Evolutionary conservation across 192 early-diverging fungal genomes (phyloP).

Genomic region (Geosiphon pyriformis): DNA sequence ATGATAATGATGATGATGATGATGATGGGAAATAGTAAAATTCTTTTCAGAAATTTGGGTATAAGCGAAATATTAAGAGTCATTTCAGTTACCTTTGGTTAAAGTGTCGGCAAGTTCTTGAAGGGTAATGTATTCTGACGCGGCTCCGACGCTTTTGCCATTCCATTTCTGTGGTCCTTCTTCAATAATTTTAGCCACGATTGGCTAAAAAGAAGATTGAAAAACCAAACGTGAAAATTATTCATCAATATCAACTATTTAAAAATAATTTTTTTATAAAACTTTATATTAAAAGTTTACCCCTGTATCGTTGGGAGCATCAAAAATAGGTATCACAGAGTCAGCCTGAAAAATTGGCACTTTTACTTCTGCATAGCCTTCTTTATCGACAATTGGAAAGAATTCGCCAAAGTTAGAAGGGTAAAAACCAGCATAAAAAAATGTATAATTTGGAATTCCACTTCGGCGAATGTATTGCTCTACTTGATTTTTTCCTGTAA

Average conservation of each 20-base stretch:
- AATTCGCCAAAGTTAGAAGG: not conserved
- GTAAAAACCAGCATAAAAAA: not conserved
- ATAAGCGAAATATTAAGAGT: no score
- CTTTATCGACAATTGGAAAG: not conserved
- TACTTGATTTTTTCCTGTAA: constrained; percentile 1
- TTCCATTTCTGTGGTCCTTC: constrained; percentile 8
- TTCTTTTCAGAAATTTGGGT: no score
- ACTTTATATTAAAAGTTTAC: no score
- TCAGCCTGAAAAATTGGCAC: not conserved
- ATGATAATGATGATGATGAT: no score
- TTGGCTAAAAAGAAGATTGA: not conserved
- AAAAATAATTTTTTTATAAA: no score
- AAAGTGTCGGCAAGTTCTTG: not conserved
- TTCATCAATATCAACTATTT: no score
- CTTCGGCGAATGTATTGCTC: constrained; percentile 1
- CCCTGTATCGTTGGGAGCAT: no score
- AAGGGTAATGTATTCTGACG: not conserved
- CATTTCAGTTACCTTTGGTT: no score
- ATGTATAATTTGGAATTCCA: constrained; percentile 3
- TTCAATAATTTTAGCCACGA: constrained; percentile 8
- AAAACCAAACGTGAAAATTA: no score
- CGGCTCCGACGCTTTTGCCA: not conserved
- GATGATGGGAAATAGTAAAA: no score
- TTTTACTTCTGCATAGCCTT: not conserved
- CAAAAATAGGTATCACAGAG: no score